Evolutionary conservation across 495 filamentous ascomycete genomes (phyloP).

Genomic region (Penicillium steckii): DNA sequence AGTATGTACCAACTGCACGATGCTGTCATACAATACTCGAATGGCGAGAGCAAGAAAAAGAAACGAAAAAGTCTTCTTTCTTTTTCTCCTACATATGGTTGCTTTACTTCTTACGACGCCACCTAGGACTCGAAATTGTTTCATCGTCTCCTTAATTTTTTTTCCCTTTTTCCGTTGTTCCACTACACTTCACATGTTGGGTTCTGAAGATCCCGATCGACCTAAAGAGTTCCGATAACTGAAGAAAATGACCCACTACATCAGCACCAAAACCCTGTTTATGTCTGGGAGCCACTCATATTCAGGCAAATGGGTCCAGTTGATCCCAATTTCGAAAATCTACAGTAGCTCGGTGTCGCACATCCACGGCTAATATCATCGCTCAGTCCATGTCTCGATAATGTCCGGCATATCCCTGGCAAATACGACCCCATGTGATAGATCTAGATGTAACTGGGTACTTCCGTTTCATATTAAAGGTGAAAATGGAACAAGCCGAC

Average conservation of each 20-base stretch:
- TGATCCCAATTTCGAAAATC: constrained; percentile 7
- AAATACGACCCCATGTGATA: not conserved
- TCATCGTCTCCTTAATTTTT: not conserved
- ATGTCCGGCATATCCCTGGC: not conserved
- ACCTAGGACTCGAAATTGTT: not conserved
- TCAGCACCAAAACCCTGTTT: constrained; percentile 1
- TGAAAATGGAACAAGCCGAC: not conserved
- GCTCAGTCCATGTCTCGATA: not conserved
- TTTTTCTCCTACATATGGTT: not conserved
- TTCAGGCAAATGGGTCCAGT: not conserved
- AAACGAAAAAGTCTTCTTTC: not conserved
- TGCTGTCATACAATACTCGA: not conserved
- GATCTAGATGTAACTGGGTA: not conserved
- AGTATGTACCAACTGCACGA: not conserved
- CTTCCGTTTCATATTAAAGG: not conserved
- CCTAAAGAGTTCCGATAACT: not conserved
- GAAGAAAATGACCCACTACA: not conserved
- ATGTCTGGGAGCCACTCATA: not conserved
- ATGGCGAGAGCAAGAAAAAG: not conserved
- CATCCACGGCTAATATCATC: constrained; percentile 1
- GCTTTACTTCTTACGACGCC: not conserved
- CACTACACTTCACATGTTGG: not conserved
- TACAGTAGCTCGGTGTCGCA: constrained; percentile 3
- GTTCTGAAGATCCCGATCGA: constrained; percentile 1
- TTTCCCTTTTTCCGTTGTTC: not conserved